Percentiles rank a stretch among this genome's conserved stretches.
These are phyloP conservation scores for Chrysanthemum seticuspe DNA, from an alignment of 129 eudicot genomes.

Conservation along the genomic window DNA sequence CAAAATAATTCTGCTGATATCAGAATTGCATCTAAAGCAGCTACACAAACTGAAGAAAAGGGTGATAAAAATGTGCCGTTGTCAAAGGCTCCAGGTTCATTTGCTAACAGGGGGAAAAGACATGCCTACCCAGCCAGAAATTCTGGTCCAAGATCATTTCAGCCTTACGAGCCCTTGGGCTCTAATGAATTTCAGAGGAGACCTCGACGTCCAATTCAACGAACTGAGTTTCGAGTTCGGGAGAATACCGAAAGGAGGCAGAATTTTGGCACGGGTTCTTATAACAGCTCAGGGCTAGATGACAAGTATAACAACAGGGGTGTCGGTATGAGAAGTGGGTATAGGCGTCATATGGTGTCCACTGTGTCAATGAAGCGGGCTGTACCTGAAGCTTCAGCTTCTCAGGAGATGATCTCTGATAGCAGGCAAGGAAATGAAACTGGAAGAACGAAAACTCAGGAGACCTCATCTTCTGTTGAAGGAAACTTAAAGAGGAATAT, in stretches of 20 bases:
- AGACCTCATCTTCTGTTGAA: constrained; percentile 38
- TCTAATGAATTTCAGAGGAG: constrained; percentile 60
- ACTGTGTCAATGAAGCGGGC: constrained; percentile 38
- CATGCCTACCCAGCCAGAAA: constrained; percentile 43
- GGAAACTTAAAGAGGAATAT: constrained; percentile 63
- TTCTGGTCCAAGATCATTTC: constrained; percentile 47
- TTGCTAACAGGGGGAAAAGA: constrained; percentile 54
- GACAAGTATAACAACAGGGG: constrained; percentile 41
- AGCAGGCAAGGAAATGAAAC: constrained; percentile 38
- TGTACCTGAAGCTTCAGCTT: constrained; percentile 39
- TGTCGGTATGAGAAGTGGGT: constrained; percentile 48
- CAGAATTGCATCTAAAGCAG: constrained; percentile 26
- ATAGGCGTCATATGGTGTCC: constrained; percentile 45
- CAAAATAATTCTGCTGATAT: constrained; percentile 32
- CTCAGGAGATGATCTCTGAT: constrained; percentile 43
- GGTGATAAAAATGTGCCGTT: constrained; percentile 40
- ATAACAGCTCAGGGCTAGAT: constrained; percentile 39
- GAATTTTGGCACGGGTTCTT: constrained; percentile 24
- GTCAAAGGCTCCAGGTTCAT: constrained; percentile 46
- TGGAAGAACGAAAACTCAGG: constrained; percentile 36
- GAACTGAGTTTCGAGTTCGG: constrained; percentile 79
- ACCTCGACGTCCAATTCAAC: constrained; percentile 60
- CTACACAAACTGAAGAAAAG: constrained; percentile 32
- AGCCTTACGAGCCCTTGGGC: constrained; percentile 41
- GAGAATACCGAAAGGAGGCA: constrained; percentile 55